Percentiles rank a stretch among this genome's conserved stretches.
Conservation (phyloP, 306 rosid species). For the Arachis hypogaea region DNA sequence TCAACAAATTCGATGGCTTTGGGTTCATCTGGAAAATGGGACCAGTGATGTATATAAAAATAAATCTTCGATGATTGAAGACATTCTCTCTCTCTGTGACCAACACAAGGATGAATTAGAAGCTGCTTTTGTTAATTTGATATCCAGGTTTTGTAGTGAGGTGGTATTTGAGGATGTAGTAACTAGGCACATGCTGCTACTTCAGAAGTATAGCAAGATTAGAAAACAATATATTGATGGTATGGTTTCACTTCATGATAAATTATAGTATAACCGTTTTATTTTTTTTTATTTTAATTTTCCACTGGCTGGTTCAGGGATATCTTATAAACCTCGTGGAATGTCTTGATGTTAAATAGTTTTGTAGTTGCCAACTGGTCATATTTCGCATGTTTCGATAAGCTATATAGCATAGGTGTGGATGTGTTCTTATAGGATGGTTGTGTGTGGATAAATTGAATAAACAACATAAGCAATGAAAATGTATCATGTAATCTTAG, state of each 20-base stretch:
- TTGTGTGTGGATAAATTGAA: slow-evolving; percentile 11
- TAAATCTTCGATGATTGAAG: slow-evolving; percentile 44
- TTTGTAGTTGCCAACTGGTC: slow-evolving; percentile 24
- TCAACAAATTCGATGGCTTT: slow-evolving; percentile 67
- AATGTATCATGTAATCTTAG: slow-evolving; percentile 22
- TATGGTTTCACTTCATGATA: slow-evolving; percentile 72
- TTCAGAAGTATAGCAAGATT: slow-evolving; percentile 60
- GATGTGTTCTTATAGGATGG: not conserved
- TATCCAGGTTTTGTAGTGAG: slow-evolving; percentile 68
- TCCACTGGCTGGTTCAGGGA: slow-evolving; percentile 1
- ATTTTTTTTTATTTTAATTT: not conserved
- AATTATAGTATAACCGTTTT: slow-evolving; percentile 39
- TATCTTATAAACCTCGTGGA: slow-evolving; percentile 32
- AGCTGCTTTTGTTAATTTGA: slow-evolving; percentile 57
- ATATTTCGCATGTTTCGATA: slow-evolving; percentile 26
- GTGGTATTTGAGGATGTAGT: slow-evolving; percentile 60
- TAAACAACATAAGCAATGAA: slow-evolving; percentile 29
- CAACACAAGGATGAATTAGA: slow-evolving; percentile 54
- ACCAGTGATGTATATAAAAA: slow-evolving; percentile 36
- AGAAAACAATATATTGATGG: slow-evolving; percentile 78
- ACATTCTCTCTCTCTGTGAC: slow-evolving; percentile 42
- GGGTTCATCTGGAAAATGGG: slow-evolving; percentile 44
- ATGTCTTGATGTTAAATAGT: slow-evolving; percentile 17
- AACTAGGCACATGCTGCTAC: slow-evolving; percentile 55
- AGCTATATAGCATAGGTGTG: not conserved